phyloP scores from a whole-genome alignment of 2,329 filamentous ascomycete species.

The Stemphylium beticola region DNA sequence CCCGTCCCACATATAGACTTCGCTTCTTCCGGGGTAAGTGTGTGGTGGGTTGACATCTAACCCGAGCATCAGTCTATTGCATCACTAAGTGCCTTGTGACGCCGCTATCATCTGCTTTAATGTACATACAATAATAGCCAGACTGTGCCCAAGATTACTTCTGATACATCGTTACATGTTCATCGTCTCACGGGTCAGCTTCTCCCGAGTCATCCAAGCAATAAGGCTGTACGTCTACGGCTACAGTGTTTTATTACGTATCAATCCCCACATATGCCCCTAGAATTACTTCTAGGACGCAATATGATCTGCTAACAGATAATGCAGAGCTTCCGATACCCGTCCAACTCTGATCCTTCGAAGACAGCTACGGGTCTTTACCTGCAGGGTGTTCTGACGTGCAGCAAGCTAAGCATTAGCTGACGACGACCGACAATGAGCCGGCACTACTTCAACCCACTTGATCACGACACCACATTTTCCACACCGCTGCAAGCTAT shows the following conservation, averaged over 20 bases:
- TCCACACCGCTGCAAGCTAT: conserved; percentile 43
- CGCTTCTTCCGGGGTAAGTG: conserved; percentile 22
- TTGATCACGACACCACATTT: conserved; percentile 34
- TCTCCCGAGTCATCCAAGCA: conserved; percentile 13
- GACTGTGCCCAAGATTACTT: not conserved
- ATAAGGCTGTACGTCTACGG: conserved; percentile 10
- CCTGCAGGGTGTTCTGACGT: conserved; percentile 29
- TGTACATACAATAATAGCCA: conserved; percentile 15
- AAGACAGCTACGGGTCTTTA: conserved; percentile 17
- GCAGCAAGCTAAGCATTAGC: conserved; percentile 42
- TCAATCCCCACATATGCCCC: not conserved
- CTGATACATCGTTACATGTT: conserved; percentile 3
- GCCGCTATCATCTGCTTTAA: conserved; percentile 9
- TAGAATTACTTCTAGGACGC: not conserved
- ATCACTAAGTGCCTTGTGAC: conserved; percentile 11
- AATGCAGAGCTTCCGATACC: conserved; percentile 6
- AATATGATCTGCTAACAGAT: conserved; percentile 1
- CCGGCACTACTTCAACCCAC: conserved; percentile 34
- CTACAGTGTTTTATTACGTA: conserved; percentile 15
- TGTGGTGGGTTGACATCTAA: conserved; percentile 9
- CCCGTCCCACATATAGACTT: conserved; percentile 14
- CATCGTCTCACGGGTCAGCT: conserved; percentile 5
- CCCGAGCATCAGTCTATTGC: conserved; percentile 24
- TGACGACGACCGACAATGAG: conserved; percentile 38
- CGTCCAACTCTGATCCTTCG: conserved; percentile 6